Conservation (phyloP, 192 early-diverging fungal species). For the Backusella australiensis region DNA sequence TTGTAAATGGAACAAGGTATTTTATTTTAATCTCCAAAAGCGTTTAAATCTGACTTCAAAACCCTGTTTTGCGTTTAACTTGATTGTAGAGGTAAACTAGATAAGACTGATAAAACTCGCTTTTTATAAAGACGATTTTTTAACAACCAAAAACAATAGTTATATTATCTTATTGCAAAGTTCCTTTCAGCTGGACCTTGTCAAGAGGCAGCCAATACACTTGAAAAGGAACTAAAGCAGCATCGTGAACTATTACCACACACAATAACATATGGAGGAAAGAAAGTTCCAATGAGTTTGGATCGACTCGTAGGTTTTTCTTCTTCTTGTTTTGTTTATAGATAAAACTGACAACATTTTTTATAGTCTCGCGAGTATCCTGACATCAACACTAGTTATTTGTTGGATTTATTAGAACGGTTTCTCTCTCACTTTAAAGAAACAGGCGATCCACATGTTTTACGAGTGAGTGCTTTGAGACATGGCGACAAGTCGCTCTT, state of each 20-base stretch:
- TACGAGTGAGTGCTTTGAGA: slow-evolving; percentile 23
- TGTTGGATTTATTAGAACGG: slow-evolving; percentile 35
- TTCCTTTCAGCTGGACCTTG: slow-evolving; percentile 62
- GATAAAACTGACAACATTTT: slow-evolving; percentile 10
- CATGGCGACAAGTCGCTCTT: slow-evolving; percentile 34
- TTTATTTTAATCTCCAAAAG: background rate
- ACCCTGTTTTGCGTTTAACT: background rate
- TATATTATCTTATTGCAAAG: slow-evolving; percentile 71
- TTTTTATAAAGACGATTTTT: background rate
- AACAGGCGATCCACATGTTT: slow-evolving; percentile 18
- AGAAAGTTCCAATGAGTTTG: slow-evolving; percentile 45
- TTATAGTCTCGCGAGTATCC: slow-evolving; percentile 29
- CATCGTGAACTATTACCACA: slow-evolving; percentile 57
- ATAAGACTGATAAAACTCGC: background rate
- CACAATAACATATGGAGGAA: slow-evolving; percentile 72
- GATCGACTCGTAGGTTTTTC: slow-evolving; percentile 55
- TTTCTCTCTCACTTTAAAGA: slow-evolving; percentile 34
- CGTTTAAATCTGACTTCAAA: background rate
- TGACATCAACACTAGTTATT: slow-evolving; percentile 14
- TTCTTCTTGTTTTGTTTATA: slow-evolving; percentile 19
- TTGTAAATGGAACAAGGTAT: slow-evolving; percentile 3
- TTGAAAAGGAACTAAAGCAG: slow-evolving; percentile 44
- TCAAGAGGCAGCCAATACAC: slow-evolving; percentile 47
- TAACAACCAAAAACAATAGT: slow-evolving; percentile 34
- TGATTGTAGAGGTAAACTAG: background rate